Evolutionary conservation across 768 basidiomycete species (phyloP).

Genomic region (Lanmaoa rubissima): DNA sequence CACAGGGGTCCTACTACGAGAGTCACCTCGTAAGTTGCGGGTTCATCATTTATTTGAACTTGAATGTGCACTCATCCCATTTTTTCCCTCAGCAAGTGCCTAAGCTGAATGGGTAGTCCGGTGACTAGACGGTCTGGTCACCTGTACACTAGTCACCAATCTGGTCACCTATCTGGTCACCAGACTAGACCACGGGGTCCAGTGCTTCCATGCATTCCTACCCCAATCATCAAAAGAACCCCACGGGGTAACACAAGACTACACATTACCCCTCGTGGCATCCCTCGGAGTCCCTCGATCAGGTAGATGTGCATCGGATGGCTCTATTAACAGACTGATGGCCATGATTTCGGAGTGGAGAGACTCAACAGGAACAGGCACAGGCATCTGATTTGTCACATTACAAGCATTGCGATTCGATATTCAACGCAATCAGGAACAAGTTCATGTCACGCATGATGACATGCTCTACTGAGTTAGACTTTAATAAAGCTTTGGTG

Average conservation of each 20-base stretch:
- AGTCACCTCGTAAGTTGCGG: too few relatives aligned
- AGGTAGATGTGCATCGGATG: too few relatives aligned
- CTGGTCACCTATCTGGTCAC: too few relatives aligned
- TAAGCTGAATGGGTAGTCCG: too few relatives aligned
- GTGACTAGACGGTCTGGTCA: too few relatives aligned
- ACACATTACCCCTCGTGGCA: not conserved
- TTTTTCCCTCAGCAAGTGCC: too few relatives aligned
- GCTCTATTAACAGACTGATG: not conserved
- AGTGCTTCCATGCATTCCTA: not conserved
- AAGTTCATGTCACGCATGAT: not conserved
- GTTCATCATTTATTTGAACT: too few relatives aligned
- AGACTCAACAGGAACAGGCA: constrained; percentile 1
- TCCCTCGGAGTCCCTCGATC: not conserved
- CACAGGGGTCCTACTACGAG: too few relatives aligned
- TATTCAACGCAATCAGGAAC: not conserved
- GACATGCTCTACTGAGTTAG: not conserved
- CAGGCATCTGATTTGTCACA: not conserved
- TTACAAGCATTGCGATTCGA: not conserved
- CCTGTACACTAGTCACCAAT: too few relatives aligned
- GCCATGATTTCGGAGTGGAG: not conserved
- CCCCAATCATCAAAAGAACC: not conserved
- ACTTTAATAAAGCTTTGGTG: constrained; percentile 16
- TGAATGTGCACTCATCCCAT: too few relatives aligned
- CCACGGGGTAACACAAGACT: not conserved
- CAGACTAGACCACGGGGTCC: too few relatives aligned